Base-by-base conservation (phyloP, 768 basidiomycete species). In the Leccinellum albellum region DNA sequence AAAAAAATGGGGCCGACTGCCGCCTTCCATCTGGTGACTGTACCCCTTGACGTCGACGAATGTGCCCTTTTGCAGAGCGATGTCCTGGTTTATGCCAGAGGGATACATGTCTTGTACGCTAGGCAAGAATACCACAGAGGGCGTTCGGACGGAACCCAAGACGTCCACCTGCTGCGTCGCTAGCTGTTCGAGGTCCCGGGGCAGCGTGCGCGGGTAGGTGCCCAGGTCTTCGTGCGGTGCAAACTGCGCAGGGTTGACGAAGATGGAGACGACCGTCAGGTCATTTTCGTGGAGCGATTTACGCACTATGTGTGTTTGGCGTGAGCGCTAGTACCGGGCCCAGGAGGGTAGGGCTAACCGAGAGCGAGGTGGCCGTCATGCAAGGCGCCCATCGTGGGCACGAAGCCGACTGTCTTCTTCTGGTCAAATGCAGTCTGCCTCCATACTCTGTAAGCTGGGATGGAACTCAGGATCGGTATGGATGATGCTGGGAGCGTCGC, bases 221-320 rank as follows among this genome's bases (percentile, higher is more conserved):
- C 81, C 79, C 3, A 98, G 83, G 70, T 98, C 97, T 74, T 99
- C 97, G 61, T 93, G 86, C 0, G 93, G 95, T 9, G 96, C 92
- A 64, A 99, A 99, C 71, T 98, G 95, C 3, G 95, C 89, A 0
- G 97, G 97, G 70, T 99, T 98, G 57, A 99, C 95, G 71, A 98
- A 99, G 64, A 99, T 92, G 26, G 95, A 97, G 57, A 98, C 76
- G 63, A 98, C 84, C 0, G 97, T 98, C 40, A 87, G 73, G 55
- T 94, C 90, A 66, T 95, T 94, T 55, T 86, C 81, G 2, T 73
- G 70, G 4, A 98, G 79, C 0, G 92, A 94, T 50, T 78, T 78
- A 56, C 82, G 79, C 23, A 98, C 96, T 98, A 69, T 20, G 44
- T 15, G 13, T 5, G 20, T 28, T 48, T 28, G 17, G 17, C 9